Conservation (phyloP, 2,329 filamentous ascomycete genomes). For the Cordyceps cateniannulata region DNA sequence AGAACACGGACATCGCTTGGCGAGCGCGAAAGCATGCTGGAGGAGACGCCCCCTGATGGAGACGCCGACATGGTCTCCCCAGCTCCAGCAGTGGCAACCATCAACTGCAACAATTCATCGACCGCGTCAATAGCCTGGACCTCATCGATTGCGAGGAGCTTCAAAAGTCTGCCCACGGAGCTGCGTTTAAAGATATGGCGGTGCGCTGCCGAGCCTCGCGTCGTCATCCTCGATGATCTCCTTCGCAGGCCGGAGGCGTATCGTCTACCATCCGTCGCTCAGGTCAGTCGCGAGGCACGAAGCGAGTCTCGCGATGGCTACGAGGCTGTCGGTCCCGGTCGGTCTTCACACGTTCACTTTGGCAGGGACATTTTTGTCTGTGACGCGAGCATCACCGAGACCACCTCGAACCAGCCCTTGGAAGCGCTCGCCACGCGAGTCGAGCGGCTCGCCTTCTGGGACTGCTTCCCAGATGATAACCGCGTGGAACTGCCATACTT, state of each 20-base stretch:
- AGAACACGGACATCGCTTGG: not conserved
- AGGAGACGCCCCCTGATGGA: not conserved
- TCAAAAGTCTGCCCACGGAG: slow-evolving; percentile 28
- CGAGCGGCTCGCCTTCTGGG: slow-evolving; percentile 32
- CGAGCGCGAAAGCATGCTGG: not conserved
- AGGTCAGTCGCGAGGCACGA: slow-evolving; percentile 30
- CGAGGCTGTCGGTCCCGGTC: slow-evolving; percentile 23
- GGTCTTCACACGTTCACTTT: slow-evolving; percentile 31
- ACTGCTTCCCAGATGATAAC: slow-evolving; percentile 33
- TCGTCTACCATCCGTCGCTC: slow-evolving; percentile 29
- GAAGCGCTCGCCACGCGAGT: slow-evolving; percentile 28
- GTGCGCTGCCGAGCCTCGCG: slow-evolving; percentile 29
- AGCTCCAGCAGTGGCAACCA: not conserved
- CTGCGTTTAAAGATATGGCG: slow-evolving; percentile 33
- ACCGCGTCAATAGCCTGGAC: not conserved
- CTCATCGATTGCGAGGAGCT: slow-evolving; percentile 15
- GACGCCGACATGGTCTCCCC: not conserved
- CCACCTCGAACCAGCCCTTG: slow-evolving; percentile 24
- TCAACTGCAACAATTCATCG: not conserved
- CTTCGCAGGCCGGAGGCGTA: slow-evolving; percentile 25
- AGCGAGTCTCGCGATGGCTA: slow-evolving; percentile 29
- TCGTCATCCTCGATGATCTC: slow-evolving; percentile 30
- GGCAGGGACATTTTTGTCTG: slow-evolving; percentile 31
- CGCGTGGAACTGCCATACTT: slow-evolving; percentile 26
- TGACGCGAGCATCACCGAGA: slow-evolving; percentile 30